These are phyloP conservation scores for Elsinoe fawcettii DNA, from an alignment of 2,329 filamentous ascomycete genomes.

Conservation along the genomic window DNA sequence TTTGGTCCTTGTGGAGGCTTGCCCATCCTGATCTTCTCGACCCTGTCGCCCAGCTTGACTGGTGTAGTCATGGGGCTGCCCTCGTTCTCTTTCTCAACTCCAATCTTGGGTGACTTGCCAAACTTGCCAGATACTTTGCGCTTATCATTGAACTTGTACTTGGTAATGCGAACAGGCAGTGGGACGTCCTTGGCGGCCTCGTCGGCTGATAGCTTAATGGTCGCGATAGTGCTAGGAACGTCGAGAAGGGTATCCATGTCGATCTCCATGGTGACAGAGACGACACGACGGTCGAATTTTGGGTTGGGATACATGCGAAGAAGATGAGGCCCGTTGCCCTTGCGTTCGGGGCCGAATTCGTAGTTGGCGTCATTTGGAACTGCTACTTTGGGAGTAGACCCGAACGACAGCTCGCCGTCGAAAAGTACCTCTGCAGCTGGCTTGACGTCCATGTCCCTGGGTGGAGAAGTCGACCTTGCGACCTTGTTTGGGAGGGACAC, in stretches of 20 bases:
- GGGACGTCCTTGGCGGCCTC: background rate
- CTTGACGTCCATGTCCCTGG: conserved; percentile 32
- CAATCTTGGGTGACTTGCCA: conserved; percentile 11
- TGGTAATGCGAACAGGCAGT: background rate
- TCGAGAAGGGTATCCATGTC: background rate
- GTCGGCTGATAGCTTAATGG: background rate
- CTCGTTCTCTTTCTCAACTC: conserved; percentile 10
- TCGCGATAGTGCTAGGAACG: background rate
- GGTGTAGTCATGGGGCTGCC: conserved; percentile 9
- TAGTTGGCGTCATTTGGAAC: conserved; percentile 26
- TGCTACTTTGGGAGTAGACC: conserved; percentile 35
- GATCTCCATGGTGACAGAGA: background rate
- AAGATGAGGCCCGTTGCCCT: background rate
- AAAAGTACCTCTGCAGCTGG: conserved; percentile 36
- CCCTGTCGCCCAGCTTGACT: background rate
- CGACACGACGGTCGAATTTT: conserved; percentile 3
- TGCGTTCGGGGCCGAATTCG: conserved; percentile 12
- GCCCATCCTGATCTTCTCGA: background rate
- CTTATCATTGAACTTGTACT: background rate
- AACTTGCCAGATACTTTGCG: conserved; percentile 9
- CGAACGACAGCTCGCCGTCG: conserved; percentile 40
- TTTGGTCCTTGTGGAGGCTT: background rate
- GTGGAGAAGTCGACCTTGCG: conserved; percentile 15
- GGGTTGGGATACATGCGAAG: conserved; percentile 8
- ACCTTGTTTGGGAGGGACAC: conserved; percentile 55